phyloP scores from a whole-genome alignment of 2,329 filamentous ascomycete species.

The Biscogniauxia mediterranea region DNA sequence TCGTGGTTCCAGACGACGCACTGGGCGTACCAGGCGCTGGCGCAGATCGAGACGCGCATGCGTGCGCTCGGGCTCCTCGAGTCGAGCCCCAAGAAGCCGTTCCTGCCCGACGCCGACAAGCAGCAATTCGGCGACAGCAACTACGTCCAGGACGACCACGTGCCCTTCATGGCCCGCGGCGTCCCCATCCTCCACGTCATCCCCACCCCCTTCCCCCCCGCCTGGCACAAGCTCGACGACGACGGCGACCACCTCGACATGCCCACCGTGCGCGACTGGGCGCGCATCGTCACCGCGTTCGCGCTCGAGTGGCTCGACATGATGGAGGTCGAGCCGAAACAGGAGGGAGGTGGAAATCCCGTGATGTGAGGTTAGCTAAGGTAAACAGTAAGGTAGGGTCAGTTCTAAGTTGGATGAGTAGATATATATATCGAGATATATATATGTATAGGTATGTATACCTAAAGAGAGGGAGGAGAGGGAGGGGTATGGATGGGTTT shows the following conservation, averaged over 20 bases:
- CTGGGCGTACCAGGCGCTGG: slow-evolving; percentile 74
- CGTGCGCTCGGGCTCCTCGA: slow-evolving; percentile 55
- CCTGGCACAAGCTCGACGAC: slow-evolving; percentile 72
- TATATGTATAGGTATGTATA: too few species aligned
- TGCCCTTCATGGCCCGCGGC: slow-evolving; percentile 73
- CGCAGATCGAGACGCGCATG: slow-evolving; percentile 62
- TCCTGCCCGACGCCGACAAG: slow-evolving; percentile 57
- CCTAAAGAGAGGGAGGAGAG: too few species aligned
- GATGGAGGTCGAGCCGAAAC: slow-evolving; percentile 37
- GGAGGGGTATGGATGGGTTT: neutral
- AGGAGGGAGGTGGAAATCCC: slow-evolving; percentile 1
- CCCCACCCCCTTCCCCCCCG: slow-evolving; percentile 64
- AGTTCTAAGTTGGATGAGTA: neutral
- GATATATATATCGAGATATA: neutral
- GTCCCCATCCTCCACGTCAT: slow-evolving; percentile 77
- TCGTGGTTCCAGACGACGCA: slow-evolving; percentile 78
- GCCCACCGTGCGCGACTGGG: slow-evolving; percentile 73
- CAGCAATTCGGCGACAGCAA: slow-evolving; percentile 33
- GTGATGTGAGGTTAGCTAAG: slow-evolving; percentile 1
- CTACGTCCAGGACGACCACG: slow-evolving; percentile 68
- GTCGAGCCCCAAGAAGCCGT: slow-evolving; percentile 38
- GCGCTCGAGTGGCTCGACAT: slow-evolving; percentile 78
- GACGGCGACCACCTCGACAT: slow-evolving; percentile 72
- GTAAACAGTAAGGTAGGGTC: neutral
- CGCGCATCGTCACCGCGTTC: slow-evolving; percentile 69